Conservation (phyloP, 2,329 filamentous ascomycete species). For the Fusarium scirpi region DNA sequence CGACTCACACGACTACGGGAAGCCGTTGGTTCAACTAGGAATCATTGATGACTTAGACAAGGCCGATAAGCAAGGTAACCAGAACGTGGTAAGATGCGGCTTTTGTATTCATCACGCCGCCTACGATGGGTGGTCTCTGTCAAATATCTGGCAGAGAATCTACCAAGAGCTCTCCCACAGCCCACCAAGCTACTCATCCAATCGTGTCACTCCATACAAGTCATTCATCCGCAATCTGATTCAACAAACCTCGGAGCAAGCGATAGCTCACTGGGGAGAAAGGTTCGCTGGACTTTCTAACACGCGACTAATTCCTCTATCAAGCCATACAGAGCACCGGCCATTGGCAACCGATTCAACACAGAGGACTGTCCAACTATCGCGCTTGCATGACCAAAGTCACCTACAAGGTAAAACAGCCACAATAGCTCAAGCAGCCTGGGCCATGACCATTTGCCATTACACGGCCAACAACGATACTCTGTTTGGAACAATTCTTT, state of each 20-base stretch:
- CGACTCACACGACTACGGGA: background rate
- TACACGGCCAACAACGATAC: background rate
- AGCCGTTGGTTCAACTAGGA: background rate
- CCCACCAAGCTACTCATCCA: background rate
- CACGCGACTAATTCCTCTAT: background rate
- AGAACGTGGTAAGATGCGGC: background rate
- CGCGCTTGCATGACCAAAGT: background rate
- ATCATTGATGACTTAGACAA: background rate
- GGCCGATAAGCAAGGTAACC: background rate
- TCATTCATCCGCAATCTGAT: background rate
- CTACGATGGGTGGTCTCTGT: background rate
- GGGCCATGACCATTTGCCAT: background rate
- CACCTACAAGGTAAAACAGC: background rate
- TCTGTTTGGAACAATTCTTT: background rate
- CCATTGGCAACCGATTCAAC: background rate
- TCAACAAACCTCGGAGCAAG: background rate
- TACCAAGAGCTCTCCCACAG: background rate
- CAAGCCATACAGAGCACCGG: background rate
- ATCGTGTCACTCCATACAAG: background rate
- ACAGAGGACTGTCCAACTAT: background rate
- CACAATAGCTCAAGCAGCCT: background rate
- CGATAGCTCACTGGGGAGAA: background rate
- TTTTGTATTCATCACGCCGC: background rate
- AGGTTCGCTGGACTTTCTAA: background rate
- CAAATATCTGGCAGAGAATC: background rate